Conservation (phyloP, 345 rosid species). For the Diplotaxis tenuifolia region DNA sequence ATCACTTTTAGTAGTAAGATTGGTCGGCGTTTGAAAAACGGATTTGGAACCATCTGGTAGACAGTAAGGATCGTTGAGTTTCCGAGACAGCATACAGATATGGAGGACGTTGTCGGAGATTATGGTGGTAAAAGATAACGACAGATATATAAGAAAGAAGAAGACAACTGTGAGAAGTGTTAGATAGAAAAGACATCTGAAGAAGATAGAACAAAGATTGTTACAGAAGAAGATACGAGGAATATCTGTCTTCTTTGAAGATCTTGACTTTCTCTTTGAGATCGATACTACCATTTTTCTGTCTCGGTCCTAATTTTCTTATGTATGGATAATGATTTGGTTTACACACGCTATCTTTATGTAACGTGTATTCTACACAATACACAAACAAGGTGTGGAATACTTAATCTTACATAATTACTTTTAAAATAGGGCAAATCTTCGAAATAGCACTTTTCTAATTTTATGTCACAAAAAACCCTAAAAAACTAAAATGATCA, state of each 20-base stretch:
- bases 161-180: conserved; percentile 45
- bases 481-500: too few species aligned
- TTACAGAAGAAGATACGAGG: conserved; percentile 4
- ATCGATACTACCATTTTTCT: conserved; percentile 14
- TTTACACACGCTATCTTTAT: neutral
- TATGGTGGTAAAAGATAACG: conserved; percentile 47
- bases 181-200: conserved; percentile 21
- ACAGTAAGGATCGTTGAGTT: conserved; percentile 65
- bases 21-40: conserved; percentile 22
- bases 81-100: conserved; percentile 65
- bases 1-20: conserved; percentile 4
- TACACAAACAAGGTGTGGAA: neutral
- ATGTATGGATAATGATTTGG: neutral
- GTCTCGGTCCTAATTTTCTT: neutral
- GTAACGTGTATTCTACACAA: neutral
- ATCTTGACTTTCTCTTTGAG: conserved; percentile 15
- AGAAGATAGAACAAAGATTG: conserved; percentile 13
- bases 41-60: conserved; percentile 65
- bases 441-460: too few species aligned
- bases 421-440: too few species aligned
- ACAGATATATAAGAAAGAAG: conserved; percentile 42
- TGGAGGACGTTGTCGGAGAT: conserved; percentile 60
- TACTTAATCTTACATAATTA: neutral
- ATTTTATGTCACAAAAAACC: too few species aligned
- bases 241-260: conserved; percentile 20